A percentile compares a stretch with the other conserved stretches of the same genome.
Evolutionary conservation across 2,329 filamentous ascomycete genomes (phyloP).

Genomic region (Diaporthe longicolla): DNA sequence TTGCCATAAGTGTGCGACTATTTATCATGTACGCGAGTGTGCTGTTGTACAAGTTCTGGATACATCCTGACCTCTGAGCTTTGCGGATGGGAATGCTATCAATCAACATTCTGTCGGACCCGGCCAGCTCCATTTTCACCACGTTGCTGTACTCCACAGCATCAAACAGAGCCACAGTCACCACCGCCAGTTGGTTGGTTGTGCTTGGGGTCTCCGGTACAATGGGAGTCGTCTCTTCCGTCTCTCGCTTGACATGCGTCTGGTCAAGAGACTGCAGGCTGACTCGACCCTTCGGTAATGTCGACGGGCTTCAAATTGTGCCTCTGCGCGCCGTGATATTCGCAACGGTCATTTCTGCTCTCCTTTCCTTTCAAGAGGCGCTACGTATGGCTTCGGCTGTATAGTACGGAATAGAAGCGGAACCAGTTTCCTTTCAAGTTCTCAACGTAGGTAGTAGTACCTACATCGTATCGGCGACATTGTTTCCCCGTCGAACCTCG

Average conservation of each 20-base stretch:
- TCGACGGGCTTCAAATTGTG: slow-evolving; percentile 51
- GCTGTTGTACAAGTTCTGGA: not conserved
- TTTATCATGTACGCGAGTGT: not conserved
- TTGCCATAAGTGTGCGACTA: slow-evolving; percentile 52
- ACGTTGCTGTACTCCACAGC: slow-evolving; percentile 57
- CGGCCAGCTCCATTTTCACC: slow-evolving; percentile 57
- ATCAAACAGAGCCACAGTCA: slow-evolving; percentile 56
- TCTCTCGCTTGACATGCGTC: slow-evolving; percentile 63
- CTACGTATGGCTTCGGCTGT: too few relatives aligned
- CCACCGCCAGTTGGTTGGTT: slow-evolving; percentile 56
- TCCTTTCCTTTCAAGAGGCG: too few relatives aligned
- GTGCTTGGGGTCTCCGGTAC: slow-evolving; percentile 56
- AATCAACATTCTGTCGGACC: slow-evolving; percentile 50
- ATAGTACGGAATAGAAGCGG: too few relatives aligned
- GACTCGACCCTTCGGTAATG: slow-evolving; percentile 40
- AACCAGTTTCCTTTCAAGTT: too few relatives aligned
- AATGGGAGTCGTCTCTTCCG: slow-evolving; percentile 60
- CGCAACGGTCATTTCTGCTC: slow-evolving; percentile 50
- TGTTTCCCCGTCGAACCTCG: slow-evolving; percentile 52
- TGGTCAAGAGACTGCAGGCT: slow-evolving; percentile 63
- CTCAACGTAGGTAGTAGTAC: slow-evolving; percentile 56
- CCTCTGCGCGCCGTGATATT: slow-evolving; percentile 56
- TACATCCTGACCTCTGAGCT: not conserved
- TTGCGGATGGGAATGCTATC: slow-evolving; percentile 54
- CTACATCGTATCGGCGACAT: slow-evolving; percentile 54